Conservation (phyloP, 164 flowering plant genomes). For the Chimonanthus salicifolius region DNA sequence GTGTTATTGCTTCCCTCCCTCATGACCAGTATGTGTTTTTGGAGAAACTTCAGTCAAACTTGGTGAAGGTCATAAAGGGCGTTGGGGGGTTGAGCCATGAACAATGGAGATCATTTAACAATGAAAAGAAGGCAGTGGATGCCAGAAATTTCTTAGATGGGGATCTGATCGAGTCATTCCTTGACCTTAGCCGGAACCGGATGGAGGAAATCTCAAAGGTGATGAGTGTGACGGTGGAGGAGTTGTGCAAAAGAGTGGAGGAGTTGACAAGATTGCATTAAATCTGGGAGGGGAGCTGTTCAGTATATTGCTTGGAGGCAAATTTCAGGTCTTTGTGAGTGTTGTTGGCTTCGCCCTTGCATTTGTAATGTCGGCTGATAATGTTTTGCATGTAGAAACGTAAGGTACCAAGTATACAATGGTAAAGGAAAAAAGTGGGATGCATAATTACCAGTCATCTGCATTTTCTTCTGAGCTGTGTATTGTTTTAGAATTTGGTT, state of each 20-base stretch:
- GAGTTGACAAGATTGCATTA: constrained; percentile 88
- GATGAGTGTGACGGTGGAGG: constrained; percentile 73
- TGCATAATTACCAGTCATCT: background rate
- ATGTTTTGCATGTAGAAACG: background rate
- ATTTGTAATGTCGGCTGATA: background rate
- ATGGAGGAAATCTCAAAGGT: constrained; percentile 84
- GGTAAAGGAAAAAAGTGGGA: background rate
- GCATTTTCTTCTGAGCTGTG: background rate
- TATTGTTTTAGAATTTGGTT: background rate
- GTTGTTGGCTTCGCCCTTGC: background rate
- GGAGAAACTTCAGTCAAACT: constrained; percentile 73
- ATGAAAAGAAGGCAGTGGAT: constrained; percentile 79
- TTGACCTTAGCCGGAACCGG: constrained; percentile 73
- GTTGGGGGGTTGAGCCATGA: constrained; percentile 96
- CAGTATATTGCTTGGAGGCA: too few relatives aligned
- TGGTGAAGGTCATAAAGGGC: constrained; percentile 88
- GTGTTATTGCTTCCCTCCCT: constrained; percentile 87
- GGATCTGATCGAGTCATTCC: constrained; percentile 88
- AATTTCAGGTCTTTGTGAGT: background rate
- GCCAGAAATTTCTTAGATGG: constrained; percentile 88
- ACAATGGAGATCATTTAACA: constrained; percentile 92
- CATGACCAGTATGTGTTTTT: constrained; percentile 72
- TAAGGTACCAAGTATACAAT: background rate
- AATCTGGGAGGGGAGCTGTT: background rate
- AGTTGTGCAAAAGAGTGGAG: constrained; percentile 93